phyloP scores from a whole-genome alignment of 139 green algal genomes.

The Micractinium sp. region DNA sequence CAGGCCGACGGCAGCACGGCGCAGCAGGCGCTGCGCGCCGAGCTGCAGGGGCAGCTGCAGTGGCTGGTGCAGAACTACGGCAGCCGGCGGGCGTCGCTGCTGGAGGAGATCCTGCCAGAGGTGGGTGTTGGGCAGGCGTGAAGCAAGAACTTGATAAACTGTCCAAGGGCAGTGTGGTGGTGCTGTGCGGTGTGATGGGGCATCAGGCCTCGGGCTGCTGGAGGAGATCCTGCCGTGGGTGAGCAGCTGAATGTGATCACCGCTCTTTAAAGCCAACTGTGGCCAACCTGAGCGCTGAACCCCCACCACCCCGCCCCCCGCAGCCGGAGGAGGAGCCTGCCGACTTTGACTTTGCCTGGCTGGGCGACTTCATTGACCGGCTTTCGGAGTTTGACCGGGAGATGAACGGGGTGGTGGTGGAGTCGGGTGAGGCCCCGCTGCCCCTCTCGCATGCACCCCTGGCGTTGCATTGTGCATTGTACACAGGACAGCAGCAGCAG shows the following conservation, averaged over 20 bases:
- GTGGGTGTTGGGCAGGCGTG: background rate
- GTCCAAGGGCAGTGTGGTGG: too few relatives aligned
- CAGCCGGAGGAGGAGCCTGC: slow-evolving; percentile 28
- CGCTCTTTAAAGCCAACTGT: too few relatives aligned
- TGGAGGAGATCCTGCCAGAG: slow-evolving; percentile 57
- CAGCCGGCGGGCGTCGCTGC: slow-evolving; percentile 41
- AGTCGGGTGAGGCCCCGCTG: slow-evolving; percentile 26
- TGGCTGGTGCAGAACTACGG: slow-evolving; percentile 68
- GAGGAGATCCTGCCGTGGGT: slow-evolving; percentile 49
- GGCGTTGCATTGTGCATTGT: too few relatives aligned
- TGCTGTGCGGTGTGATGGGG: too few relatives aligned
- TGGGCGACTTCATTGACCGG: slow-evolving; percentile 58
- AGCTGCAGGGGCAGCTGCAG: slow-evolving; percentile 38
- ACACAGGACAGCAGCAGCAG: too few relatives aligned
- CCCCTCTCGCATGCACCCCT: background rate
- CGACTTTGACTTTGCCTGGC: slow-evolving; percentile 52
- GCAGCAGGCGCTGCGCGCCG: background rate
- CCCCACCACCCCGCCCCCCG: background rate
- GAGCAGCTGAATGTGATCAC: too few relatives aligned
- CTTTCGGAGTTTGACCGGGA: slow-evolving; percentile 76
- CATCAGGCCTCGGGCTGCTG: background rate
- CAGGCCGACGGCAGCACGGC: background rate
- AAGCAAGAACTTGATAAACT: too few relatives aligned
- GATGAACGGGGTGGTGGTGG: slow-evolving; percentile 71
- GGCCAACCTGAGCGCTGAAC: background rate